phyloP scores from a whole-genome alignment of 23 red algal genomes.

The Cyanidiococcus yangmingshanensis region DNA sequence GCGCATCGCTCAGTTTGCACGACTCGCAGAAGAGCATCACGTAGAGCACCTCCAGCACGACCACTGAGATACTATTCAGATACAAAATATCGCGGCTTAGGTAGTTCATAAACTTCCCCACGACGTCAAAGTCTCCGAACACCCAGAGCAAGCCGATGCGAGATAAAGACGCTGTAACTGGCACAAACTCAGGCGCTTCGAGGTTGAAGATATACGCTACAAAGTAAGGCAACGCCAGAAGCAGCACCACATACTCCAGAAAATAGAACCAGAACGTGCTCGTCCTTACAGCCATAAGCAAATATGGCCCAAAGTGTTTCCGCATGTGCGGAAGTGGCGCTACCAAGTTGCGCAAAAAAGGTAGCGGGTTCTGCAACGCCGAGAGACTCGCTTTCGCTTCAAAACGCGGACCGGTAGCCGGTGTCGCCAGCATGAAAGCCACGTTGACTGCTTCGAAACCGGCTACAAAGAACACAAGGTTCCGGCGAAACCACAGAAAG shows the following conservation, averaged over 20 bases:
- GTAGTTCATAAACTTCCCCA: slow-evolving; percentile 8
- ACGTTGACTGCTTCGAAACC: neutral
- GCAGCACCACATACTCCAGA: neutral
- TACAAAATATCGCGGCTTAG: neutral
- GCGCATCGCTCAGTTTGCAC: neutral
- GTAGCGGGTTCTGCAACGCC: neutral
- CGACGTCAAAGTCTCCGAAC: slow-evolving; percentile 13
- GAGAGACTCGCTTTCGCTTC: neutral
- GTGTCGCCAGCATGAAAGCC: slow-evolving; percentile 5
- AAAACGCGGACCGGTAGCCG: neutral
- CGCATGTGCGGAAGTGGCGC: neutral
- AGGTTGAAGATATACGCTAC: slow-evolving; percentile 15
- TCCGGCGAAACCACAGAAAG: neutral
- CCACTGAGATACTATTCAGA: neutral
- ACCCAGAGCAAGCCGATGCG: slow-evolving; percentile 11
- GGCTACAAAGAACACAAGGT: neutral
- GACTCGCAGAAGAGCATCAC: slow-evolving; percentile 16
- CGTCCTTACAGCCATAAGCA: neutral
- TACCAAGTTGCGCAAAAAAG: neutral
- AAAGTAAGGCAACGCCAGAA: slow-evolving; percentile 13
- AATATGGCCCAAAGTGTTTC: neutral
- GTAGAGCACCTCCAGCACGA: slow-evolving; percentile 7
- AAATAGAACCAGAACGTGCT: slow-evolving; percentile 4
- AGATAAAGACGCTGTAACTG: neutral
- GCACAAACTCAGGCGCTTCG: neutral